Base-by-base conservation (phyloP, 768 basidiomycete genomes). In the Trichaptum fuscoviolaceum region DNA sequence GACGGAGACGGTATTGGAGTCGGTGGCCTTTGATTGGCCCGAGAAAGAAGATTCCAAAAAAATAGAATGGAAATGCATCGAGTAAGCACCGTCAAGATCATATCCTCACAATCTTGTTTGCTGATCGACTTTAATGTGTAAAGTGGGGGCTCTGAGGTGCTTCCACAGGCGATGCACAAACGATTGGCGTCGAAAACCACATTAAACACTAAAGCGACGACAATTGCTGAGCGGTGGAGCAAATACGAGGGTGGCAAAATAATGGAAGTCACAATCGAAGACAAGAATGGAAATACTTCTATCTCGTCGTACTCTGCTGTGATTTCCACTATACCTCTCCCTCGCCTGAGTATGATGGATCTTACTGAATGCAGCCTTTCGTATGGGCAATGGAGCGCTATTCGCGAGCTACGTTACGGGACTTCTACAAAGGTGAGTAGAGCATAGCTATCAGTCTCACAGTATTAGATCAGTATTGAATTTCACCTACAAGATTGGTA, bases 251-350 rank as follows among this genome's bases (percentile, higher is more conserved):
- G 61, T 57, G 61, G 20, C 9, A 66, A 24, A 42, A 52, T 7
- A 59, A 62, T 24, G 24, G 30, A 59, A 69, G 68, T 63, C 67
- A 70, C 57, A 35, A 5, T 12, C 42, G 23, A 35, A 12, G 25
- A 57, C 4, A 24, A 27, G 10, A 15, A 25, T n/a, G 7, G 9
- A 0, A 26, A 3, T 10, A 52, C 8, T 15, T 52, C 42, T 27
- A 15, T 12, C 30, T 30, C 30, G 61, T 12, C 12, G 7, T 70
- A 62, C 62, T 35, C 23, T 17, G 57, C 76, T 57, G 75, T 78
- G 63, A 75, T 79, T 58, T 75, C 75, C 0, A 78, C 78, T 3
- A 64, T 77, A 18, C 74, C 78, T 1, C 70, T 79, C 2, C 68
- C 77, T 12, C 65, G 67, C 57, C 68, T 79, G 20, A 73, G 76